phyloP scores from a whole-genome alignment of 176 grass and related monocot species.

The Aegilops tauschii region DNA sequence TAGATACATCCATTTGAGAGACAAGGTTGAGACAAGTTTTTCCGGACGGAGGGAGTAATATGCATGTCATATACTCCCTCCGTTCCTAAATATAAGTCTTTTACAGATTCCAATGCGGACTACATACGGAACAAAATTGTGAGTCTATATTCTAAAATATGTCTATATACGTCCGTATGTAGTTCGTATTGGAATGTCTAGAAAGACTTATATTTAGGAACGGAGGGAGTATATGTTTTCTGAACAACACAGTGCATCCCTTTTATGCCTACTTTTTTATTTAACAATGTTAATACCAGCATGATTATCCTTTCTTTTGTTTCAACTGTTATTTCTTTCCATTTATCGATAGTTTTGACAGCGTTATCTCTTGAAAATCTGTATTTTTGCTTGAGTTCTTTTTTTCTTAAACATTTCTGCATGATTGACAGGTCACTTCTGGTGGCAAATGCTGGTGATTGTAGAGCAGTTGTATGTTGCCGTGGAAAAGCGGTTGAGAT shows the following conservation, averaged over 20 bases:
- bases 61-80: background rate
- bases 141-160: too few species aligned
- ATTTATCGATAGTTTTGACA: background rate
- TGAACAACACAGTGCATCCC: background rate
- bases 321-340: background rate
- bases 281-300: background rate
- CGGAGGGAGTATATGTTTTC: background rate
- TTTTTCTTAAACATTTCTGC: background rate
- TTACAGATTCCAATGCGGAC: too few species aligned
- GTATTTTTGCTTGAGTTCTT: background rate
- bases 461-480: slow-evolving; percentile 83
- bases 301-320: background rate
- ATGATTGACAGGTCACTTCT: slow-evolving; percentile 64
- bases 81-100: too few species aligned
- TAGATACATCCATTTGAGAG: too few species aligned
- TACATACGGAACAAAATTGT: too few species aligned
- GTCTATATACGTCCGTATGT: too few species aligned
- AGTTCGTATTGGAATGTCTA: too few species aligned
- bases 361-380: background rate
- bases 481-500: slow-evolving; percentile 80
- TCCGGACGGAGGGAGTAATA: background rate
- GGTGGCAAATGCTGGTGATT: slow-evolving; percentile 94
- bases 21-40: too few species aligned
- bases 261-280: background rate
- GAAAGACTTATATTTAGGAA: too few species aligned